Conservation (phyloP, 1,284 basidiomycete species). For the Tilletiopsis washingtonensis region DNA sequence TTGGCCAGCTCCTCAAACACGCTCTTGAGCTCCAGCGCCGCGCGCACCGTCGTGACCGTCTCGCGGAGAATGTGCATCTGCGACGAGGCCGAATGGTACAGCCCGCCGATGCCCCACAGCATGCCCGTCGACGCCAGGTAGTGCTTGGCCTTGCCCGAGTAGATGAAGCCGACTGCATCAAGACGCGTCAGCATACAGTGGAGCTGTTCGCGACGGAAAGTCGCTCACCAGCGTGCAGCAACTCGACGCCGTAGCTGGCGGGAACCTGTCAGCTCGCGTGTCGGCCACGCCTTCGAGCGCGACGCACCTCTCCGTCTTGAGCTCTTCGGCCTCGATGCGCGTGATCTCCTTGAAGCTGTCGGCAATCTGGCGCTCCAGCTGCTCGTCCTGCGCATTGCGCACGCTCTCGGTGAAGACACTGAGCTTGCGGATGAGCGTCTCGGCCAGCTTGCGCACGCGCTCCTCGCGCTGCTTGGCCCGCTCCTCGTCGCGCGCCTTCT, state of each 20-base stretch:
- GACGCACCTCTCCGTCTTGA: conserved; percentile 63
- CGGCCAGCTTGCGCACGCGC: conserved; percentile 72
- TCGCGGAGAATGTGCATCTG: conserved; percentile 40
- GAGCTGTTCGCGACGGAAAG: too few relatives aligned
- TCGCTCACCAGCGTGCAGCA: too few relatives aligned
- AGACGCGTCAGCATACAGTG: too few relatives aligned
- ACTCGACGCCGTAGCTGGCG: conserved; percentile 89
- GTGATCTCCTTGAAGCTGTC: conserved; percentile 39
- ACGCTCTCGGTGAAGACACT: conserved; percentile 88
- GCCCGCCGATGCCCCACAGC: conserved; percentile 10
- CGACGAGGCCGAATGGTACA: conserved; percentile 22
- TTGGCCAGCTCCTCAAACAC: conserved; percentile 80
- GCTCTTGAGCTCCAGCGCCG: conserved; percentile 59
- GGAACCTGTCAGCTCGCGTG: too few relatives aligned
- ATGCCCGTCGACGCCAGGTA: conserved; percentile 38
- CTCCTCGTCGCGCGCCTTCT: conserved; percentile 57
- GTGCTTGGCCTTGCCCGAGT: conserved; percentile 52
- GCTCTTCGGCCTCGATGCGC: conserved; percentile 45
- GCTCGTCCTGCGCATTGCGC: conserved; percentile 60
- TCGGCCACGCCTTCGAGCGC: conserved; percentile 3
- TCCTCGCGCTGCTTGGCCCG: conserved; percentile 72
- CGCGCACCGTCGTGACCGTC: conserved; percentile 41
- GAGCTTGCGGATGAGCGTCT: conserved; percentile 76
- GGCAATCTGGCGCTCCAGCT: conserved; percentile 53
- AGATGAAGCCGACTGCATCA: conserved; percentile 87